Evolutionary conservation across 2,329 filamentous ascomycete genomes (phyloP).

Genomic region (Penicillium sp.): DNA sequence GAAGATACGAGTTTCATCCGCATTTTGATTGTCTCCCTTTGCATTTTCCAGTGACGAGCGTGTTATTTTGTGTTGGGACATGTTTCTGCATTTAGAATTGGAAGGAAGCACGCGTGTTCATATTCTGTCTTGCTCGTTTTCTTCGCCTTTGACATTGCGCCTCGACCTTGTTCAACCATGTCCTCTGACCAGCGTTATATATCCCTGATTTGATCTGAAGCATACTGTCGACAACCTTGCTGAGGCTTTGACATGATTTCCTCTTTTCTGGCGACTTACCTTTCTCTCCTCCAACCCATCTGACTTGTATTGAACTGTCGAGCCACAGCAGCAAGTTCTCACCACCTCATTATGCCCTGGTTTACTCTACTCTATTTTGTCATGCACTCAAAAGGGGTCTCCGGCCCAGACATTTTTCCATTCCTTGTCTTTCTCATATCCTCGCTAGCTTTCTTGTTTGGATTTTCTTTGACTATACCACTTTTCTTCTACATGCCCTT

Average conservation of each 20-base stretch:
- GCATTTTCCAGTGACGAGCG: conserved; percentile 26
- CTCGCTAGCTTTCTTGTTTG: neutral
- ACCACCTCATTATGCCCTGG: conserved; percentile 1
- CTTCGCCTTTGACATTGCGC: conserved; percentile 6
- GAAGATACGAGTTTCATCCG: conserved; percentile 9
- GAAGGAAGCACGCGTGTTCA: conserved; percentile 21
- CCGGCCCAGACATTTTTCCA: neutral
- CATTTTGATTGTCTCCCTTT: conserved; percentile 20
- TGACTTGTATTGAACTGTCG: conserved; percentile 10
- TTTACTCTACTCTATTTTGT: neutral
- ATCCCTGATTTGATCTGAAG: conserved; percentile 26
- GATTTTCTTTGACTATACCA: conserved; percentile 1
- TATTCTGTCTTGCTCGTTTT: conserved; percentile 13
- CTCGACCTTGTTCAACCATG: conserved; percentile 1
- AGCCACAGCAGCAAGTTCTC: conserved; percentile 15
- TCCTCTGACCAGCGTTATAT: conserved; percentile 21
- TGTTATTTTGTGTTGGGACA: conserved; percentile 20
- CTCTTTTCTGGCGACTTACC: conserved; percentile 8
- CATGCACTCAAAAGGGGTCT: too few species aligned
- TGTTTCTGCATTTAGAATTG: conserved; percentile 26
- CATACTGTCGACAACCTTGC: conserved; percentile 16
- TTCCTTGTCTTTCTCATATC: conserved; percentile 20
- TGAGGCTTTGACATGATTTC: conserved; percentile 8
- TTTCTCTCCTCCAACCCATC: conserved; percentile 1
- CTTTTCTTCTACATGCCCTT: conserved; percentile 2